phyloP scores from a whole-genome alignment of 208 protist genomes.

The Entamoeba dispar region DNA sequence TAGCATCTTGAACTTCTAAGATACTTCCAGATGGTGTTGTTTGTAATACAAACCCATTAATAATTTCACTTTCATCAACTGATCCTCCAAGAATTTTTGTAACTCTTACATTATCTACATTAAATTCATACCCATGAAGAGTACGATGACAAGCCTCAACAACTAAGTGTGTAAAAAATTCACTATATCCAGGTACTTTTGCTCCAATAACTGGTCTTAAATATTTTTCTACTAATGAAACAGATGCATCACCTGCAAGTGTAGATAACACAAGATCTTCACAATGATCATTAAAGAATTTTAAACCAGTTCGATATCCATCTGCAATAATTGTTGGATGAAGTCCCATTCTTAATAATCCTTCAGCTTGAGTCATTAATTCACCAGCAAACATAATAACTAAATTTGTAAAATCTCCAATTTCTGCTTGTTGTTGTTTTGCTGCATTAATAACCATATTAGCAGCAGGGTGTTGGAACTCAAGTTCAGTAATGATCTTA shows the following conservation, averaged over 20 bases:
- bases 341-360: conserved; percentile 77
- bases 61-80: conserved; percentile 1
- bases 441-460: conserved; percentile 93
- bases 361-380: conserved; percentile 79
- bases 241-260: not conserved
- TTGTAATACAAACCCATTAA: conserved; percentile 12
- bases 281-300: conserved; percentile 53
- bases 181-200: conserved; percentile 85
- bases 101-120: conserved; percentile 10
- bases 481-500: conserved; percentile 94
- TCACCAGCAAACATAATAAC: conserved; percentile 90
- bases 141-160: conserved; percentile 76
- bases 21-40: not conserved
- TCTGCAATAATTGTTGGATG: conserved; percentile 86
- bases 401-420: conserved; percentile 95
- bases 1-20: not conserved
- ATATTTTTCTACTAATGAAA: not conserved
- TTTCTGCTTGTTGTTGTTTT: conserved; percentile 82
- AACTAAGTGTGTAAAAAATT: conserved; percentile 68
- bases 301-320: conserved; percentile 73
- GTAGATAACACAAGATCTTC: not conserved
- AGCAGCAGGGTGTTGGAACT: conserved; percentile 87
- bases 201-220: conserved; percentile 30
- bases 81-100: conserved; percentile 11
- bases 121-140: conserved; percentile 62